Conservation (phyloP, 2,329 filamentous ascomycete genomes). For the Fusarium papillatum region DNA sequence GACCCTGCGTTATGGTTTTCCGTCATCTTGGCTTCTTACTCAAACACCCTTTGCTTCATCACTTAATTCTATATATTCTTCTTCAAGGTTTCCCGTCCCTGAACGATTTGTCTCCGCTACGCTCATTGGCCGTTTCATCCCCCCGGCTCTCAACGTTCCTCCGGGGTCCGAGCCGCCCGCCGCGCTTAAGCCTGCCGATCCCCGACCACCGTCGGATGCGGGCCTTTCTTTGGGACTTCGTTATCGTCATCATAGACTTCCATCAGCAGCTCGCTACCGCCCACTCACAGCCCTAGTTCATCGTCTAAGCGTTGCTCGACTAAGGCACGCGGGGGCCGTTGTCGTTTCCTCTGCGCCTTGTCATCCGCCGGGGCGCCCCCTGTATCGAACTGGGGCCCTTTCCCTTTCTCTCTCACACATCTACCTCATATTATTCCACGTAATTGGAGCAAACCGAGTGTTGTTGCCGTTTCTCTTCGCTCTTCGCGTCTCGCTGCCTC, state of each 20-base stretch:
- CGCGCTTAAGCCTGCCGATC: slow-evolving; percentile 4
- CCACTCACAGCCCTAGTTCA: slow-evolving; percentile 26
- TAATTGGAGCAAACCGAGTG: neutral
- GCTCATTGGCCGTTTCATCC: neutral
- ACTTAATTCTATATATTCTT: neutral
- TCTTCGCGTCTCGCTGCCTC: neutral
- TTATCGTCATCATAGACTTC: slow-evolving; percentile 33
- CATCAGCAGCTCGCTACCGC: slow-evolving; percentile 19
- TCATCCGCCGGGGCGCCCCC: neutral
- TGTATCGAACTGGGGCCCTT: slow-evolving; percentile 12
- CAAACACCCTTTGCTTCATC: neutral
- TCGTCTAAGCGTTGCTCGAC: neutral
- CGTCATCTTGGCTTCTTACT: neutral
- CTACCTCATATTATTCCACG: neutral
- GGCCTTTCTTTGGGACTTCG: neutral
- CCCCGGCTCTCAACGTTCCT: neutral
- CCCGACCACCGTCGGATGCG: neutral
- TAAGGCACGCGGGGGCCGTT: slow-evolving; percentile 29
- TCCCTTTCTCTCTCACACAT: neutral
- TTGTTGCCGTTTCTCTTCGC: neutral
- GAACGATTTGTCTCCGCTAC: neutral
- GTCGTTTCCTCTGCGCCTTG: slow-evolving; percentile 5
- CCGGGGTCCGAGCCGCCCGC: neutral
- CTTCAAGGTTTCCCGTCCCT: neutral
- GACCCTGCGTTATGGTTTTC: neutral